Conservation (phyloP, 371 early-diverging fungal species). For the Capillidium rhysosporum region DNA sequence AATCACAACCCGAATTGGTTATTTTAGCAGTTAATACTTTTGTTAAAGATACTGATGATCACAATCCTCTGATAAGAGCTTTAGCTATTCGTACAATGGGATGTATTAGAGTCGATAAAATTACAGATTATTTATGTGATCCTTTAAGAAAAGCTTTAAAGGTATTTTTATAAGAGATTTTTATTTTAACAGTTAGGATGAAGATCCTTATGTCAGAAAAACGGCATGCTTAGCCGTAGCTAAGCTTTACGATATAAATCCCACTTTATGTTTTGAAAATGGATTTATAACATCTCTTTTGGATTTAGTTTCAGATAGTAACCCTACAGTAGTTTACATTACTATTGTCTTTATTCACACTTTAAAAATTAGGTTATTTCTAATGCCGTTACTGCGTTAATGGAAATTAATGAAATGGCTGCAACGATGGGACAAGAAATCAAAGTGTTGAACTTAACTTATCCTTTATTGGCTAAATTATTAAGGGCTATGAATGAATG, state of each 20-base stretch:
- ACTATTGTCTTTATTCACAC: neutral
- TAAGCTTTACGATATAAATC: slow-evolving; percentile 47
- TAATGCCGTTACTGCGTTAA: slow-evolving; percentile 84
- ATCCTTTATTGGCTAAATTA: slow-evolving; percentile 63
- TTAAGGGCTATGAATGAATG: slow-evolving; percentile 90
- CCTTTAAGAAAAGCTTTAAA: slow-evolving; percentile 68
- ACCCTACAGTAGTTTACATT: slow-evolving; percentile 47
- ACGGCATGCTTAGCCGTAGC: slow-evolving; percentile 31
- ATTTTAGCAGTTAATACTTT: slow-evolving; percentile 56
- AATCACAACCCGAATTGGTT: slow-evolving; percentile 75
- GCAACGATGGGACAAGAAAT: slow-evolving; percentile 17
- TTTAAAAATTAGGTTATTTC: slow-evolving; percentile 56
- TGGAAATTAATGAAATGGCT: slow-evolving; percentile 81
- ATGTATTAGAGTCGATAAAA: slow-evolving; percentile 76
- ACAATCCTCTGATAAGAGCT: slow-evolving; percentile 74
- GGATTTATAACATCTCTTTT: slow-evolving; percentile 69
- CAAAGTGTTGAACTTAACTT: slow-evolving; percentile 44
- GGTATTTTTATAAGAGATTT: no score
- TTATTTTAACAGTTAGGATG: no score
- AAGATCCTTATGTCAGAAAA: slow-evolving; percentile 53
- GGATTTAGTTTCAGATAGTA: slow-evolving; percentile 76
- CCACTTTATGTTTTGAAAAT: slow-evolving; percentile 37
- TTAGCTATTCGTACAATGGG: slow-evolving; percentile 90
- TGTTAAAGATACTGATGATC: slow-evolving; percentile 37
- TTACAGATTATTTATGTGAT: slow-evolving; percentile 49